These are phyloP conservation scores for Apocynum venetum DNA, from an alignment of 257 asterid genomes.

Conservation along the genomic window DNA sequence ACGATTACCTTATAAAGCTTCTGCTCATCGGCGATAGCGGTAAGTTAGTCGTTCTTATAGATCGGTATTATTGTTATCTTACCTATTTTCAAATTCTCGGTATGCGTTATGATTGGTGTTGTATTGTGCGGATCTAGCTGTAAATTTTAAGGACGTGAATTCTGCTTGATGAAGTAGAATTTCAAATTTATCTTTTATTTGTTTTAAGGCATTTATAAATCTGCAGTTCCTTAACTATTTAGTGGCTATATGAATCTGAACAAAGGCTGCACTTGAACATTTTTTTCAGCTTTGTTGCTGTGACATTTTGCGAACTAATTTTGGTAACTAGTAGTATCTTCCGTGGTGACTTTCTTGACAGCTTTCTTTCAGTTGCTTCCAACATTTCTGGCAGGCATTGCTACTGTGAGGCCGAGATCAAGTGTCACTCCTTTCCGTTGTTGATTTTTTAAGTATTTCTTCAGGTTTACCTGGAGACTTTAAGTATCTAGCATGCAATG, in stretches of 20 bases:
- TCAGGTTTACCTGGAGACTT: background rate
- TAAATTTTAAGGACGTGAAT: background rate
- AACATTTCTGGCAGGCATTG: background rate
- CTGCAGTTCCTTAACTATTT: background rate
- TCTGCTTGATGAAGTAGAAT: background rate
- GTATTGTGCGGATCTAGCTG: constrained; percentile 4
- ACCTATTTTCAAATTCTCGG: background rate
- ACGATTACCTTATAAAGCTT: constrained; percentile 40
- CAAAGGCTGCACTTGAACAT: background rate
- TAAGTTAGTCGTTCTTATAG: constrained; percentile 5
- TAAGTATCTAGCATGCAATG: background rate
- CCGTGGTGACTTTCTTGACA: background rate
- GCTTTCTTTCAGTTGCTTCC: background rate
- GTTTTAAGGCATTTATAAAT: background rate
- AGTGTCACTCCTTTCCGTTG: background rate
- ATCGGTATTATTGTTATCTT: background rate
- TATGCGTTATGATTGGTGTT: background rate
- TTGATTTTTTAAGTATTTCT: background rate
- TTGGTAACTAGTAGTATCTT: background rate
- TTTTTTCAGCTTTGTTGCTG: background rate
- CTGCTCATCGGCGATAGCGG: constrained; percentile 45
- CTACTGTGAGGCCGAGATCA: background rate
- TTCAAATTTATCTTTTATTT: background rate
- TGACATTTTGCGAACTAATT: background rate
- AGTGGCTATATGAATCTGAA: background rate